Conservation (phyloP, 805 yeast genomes). For the Maudiozyma barnettii region DNA sequence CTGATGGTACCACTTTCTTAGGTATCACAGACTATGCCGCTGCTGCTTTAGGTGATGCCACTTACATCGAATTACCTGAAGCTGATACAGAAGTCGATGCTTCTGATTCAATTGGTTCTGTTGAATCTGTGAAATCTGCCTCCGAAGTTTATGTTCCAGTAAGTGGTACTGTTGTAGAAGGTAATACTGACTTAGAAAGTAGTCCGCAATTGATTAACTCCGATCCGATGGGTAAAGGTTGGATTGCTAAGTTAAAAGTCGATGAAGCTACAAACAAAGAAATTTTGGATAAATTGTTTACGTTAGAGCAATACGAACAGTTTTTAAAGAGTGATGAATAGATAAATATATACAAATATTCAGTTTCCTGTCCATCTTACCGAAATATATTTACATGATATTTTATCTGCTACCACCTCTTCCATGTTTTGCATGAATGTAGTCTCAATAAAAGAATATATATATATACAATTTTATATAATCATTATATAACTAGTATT, state of each 20-base stretch:
- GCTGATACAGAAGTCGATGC: constrained; percentile 48
- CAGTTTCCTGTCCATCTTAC: too few relatives aligned
- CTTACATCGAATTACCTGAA: constrained; percentile 84
- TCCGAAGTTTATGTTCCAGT: constrained; percentile 88
- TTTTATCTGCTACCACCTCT: too few relatives aligned
- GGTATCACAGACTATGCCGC: constrained; percentile 95
- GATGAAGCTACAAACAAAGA: constrained; percentile 37
- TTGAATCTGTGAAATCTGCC: constrained; percentile 91
- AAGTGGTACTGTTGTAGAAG: constrained; percentile 62
- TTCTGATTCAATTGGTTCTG: constrained; percentile 85
- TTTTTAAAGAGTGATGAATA: constrained; percentile 46
- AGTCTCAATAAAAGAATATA: too few relatives aligned
- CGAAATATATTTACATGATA: too few relatives aligned
- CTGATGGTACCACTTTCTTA: constrained; percentile 74
- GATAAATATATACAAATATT: neutral
- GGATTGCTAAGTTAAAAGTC: constrained; percentile 76
- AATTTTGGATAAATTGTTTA: constrained; percentile 38
- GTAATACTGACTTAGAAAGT: constrained; percentile 55
- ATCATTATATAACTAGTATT: too few relatives aligned
- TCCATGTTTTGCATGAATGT: too few relatives aligned
- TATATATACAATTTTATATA: neutral
- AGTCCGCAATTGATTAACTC: constrained; percentile 71
- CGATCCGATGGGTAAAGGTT: constrained; percentile 91
- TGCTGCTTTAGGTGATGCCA: constrained; percentile 94
- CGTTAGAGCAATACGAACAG: constrained; percentile 46